A percentile compares a stretch with the other conserved stretches of the same genome.
Evolutionary conservation across 768 basidiomycete species (phyloP).

Genomic region (Phanerochaete carnosa): DNA sequence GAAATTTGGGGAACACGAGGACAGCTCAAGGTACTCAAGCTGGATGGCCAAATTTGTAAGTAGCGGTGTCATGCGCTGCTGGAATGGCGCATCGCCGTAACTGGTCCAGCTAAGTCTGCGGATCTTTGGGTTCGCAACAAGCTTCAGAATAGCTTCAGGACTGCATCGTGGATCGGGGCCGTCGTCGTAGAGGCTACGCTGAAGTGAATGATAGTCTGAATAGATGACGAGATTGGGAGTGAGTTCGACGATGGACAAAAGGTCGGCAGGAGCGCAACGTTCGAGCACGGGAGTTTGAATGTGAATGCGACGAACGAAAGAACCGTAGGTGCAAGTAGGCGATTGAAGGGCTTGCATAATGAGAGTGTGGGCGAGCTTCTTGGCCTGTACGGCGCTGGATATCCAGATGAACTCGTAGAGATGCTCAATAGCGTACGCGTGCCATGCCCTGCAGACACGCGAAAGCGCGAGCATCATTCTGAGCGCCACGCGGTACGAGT

Average conservation of each 20-base stretch:
- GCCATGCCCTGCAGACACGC: conserved; percentile 55
- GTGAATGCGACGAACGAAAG: conserved; percentile 59
- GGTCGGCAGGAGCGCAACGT: conserved; percentile 61
- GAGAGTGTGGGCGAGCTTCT: conserved; percentile 40
- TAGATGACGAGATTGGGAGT: conserved; percentile 57
- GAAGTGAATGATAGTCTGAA: conserved; percentile 62
- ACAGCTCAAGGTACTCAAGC: conserved; percentile 69
- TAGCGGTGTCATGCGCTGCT: conserved; percentile 52
- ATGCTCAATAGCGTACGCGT: conserved; percentile 48
- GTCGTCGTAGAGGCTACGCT: conserved; percentile 48
- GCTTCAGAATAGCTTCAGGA: conserved; percentile 55
- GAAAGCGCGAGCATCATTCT: conserved; percentile 46
- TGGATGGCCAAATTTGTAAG: conserved; percentile 47
- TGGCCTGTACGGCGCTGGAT: conserved; percentile 47
- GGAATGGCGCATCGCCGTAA: conserved; percentile 61
- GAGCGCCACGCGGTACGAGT: conserved; percentile 47
- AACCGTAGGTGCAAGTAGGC: conserved; percentile 31
- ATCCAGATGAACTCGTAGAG: conserved; percentile 75
- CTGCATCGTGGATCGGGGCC: conserved; percentile 42
- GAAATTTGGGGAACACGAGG: conserved; percentile 49
- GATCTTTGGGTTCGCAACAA: conserved; percentile 55
- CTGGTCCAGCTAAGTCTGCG: conserved; percentile 68
- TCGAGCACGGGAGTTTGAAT: conserved; percentile 67
- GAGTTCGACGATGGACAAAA: conserved; percentile 66
- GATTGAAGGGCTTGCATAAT: conserved; percentile 40